Evolutionary conservation across 2,329 filamentous ascomycete genomes (phyloP).

Genomic region (Dryadomyces sulphureus): DNA sequence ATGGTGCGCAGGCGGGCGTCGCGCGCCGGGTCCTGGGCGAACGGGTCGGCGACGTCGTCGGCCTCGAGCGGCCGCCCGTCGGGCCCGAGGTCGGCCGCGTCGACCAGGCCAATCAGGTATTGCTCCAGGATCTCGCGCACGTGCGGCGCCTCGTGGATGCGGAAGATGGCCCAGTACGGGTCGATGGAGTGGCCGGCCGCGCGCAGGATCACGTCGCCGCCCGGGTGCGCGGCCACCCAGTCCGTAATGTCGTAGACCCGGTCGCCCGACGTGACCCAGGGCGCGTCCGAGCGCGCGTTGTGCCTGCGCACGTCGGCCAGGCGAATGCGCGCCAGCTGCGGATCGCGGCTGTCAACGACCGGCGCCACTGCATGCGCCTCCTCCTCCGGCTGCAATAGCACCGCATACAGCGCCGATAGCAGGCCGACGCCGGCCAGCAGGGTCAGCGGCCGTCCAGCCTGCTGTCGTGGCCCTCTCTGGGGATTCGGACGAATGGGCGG

Average conservation of each 20-base stretch:
- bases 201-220: conserved; percentile 51
- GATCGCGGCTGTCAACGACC: conserved; percentile 10
- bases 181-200: conserved; percentile 51
- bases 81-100: conserved; percentile 37
- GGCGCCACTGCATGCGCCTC: neutral
- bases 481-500: no score
- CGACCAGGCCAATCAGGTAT: conserved; percentile 47
- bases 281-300: conserved; percentile 15
- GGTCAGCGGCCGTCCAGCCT: neutral
- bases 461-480: no score
- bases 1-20: conserved; percentile 34
- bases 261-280: conserved; percentile 50
- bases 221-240: conserved; percentile 50
- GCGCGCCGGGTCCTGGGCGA: conserved; percentile 35
- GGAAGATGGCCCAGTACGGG: conserved; percentile 56
- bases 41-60: conserved; percentile 45
- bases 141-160: conserved; percentile 50
- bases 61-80: conserved; percentile 34
- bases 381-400: neutral
- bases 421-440: neutral
- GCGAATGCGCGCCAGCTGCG: conserved; percentile 11
- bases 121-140: conserved; percentile 50
- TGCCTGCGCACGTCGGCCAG: conserved; percentile 13
- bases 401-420: neutral
- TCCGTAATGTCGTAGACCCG: conserved; percentile 59